Percentiles rank a stretch among this genome's conserved stretches.
These are phyloP conservation scores for Durotheca rogersii DNA, from an alignment of 495 filamentous ascomycete species.

Conservation along the genomic window DNA sequence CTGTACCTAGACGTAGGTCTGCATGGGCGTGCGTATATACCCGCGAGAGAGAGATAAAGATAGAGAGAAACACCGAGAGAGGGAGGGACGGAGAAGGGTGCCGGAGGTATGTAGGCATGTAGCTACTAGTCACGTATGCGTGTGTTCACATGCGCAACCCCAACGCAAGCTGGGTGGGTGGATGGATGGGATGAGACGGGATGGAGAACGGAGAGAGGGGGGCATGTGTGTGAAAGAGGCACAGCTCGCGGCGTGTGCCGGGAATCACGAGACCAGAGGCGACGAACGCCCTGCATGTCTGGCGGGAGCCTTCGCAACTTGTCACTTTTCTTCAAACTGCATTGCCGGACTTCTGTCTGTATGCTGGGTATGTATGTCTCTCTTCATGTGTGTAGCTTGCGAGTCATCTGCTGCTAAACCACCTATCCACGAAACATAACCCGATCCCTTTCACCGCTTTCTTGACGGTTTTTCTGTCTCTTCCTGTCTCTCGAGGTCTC, in stretches of 20 bases:
- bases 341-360: conserved; percentile 11
- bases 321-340: neutral
- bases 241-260: conserved; percentile 7
- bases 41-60: no score
- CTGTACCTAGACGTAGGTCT: no score
- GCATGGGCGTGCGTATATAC: no score
- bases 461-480: neutral
- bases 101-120: no score
- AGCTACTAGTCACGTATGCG: no score
- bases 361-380: conserved; percentile 13
- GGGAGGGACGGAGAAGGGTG: no score
- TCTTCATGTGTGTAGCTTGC: conserved; percentile 18
- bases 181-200: no score
- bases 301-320: conserved; percentile 15
- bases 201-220: no score
- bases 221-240: conserved; percentile 5
- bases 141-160: conserved; percentile 25
- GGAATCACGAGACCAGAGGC: conserved; percentile 33
- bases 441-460: neutral
- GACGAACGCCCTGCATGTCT: conserved; percentile 16
- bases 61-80: no score
- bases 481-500: neutral
- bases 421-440: conserved; percentile 10
- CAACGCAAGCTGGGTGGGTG: no score
- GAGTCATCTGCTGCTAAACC: conserved; percentile 24